A percentile compares a stretch with the other conserved stretches of the same genome.
Evolutionary conservation across 2,329 filamentous ascomycete species (phyloP).

Genomic region (Alternaria arbusti): DNA sequence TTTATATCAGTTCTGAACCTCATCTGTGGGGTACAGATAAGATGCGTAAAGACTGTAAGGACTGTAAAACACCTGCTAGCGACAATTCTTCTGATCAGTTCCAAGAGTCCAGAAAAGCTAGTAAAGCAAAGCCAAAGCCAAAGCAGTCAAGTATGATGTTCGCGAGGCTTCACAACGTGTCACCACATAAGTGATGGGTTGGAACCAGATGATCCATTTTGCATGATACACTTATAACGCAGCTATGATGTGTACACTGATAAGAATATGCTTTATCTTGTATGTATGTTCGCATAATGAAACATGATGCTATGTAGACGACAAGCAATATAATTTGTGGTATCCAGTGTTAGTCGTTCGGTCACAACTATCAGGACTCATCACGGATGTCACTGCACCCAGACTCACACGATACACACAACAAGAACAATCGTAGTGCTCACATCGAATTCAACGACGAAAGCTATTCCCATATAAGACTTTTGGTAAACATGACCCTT

Average conservation of each 20-base stretch:
- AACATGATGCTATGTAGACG: neutral
- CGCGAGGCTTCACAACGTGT: neutral
- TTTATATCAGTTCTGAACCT: neutral
- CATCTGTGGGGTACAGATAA: neutral
- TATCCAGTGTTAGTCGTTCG: neutral
- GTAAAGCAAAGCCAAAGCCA: neutral
- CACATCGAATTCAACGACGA: slow-evolving; percentile 9
- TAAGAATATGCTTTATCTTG: neutral
- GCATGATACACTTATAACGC: neutral
- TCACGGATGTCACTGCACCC: neutral
- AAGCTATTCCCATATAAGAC: slow-evolving; percentile 7
- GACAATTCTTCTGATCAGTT: accelerated
- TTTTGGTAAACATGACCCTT: slow-evolving; percentile 21
- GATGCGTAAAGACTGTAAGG: neutral
- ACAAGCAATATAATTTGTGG: neutral
- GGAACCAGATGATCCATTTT: neutral
- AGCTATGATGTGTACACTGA: neutral
- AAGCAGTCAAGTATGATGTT: neutral
- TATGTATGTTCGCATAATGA: neutral
- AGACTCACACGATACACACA: too few species aligned
- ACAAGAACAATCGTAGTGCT: neutral
- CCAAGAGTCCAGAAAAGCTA: accelerated
- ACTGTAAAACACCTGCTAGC: neutral
- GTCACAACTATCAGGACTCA: neutral
- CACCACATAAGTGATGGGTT: neutral